These are phyloP conservation scores for Lomentospora prolificans DNA, from an alignment of 2,329 filamentous ascomycete species.

Conservation along the genomic window DNA sequence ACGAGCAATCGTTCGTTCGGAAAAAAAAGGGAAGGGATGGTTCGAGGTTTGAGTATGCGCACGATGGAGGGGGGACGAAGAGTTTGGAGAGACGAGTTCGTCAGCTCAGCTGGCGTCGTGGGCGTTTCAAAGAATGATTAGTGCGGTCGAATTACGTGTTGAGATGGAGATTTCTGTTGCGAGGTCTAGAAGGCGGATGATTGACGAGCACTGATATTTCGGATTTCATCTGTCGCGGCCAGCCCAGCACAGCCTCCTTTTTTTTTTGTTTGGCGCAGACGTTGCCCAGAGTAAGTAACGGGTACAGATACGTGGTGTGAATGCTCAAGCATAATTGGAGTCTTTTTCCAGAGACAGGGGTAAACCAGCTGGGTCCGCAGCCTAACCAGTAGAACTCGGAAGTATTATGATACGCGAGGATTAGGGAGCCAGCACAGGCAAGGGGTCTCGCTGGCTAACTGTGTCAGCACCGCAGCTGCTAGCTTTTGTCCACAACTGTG, in stretches of 20 bases:
- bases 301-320: not conserved
- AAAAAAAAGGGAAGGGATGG: not conserved
- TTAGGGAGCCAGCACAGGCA: not conserved
- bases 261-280: constrained; percentile 4
- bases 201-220: constrained; percentile 1
- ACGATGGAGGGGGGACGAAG: not conserved
- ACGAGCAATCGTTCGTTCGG: not conserved
- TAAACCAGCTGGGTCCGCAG: too few relatives aligned
- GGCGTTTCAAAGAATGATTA: not conserved
- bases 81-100: not conserved
- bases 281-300: not conserved
- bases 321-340: not conserved
- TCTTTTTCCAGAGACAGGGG: not conserved
- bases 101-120: constrained; percentile 1
- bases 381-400: not conserved
- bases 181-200: constrained; percentile 1
- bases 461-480: not conserved
- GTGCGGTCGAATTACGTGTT: constrained; percentile 5
- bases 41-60: not conserved
- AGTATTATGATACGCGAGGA: not conserved
- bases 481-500: not conserved
- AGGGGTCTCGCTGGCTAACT: not conserved
- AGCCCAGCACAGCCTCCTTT: constrained; percentile 10
- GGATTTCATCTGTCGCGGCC: constrained; percentile 7
- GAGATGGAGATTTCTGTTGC: not conserved